Evolutionary conservation across 129 eudicot species (phyloP).

Genomic region (Pseudognaphalium luteoalbum): DNA sequence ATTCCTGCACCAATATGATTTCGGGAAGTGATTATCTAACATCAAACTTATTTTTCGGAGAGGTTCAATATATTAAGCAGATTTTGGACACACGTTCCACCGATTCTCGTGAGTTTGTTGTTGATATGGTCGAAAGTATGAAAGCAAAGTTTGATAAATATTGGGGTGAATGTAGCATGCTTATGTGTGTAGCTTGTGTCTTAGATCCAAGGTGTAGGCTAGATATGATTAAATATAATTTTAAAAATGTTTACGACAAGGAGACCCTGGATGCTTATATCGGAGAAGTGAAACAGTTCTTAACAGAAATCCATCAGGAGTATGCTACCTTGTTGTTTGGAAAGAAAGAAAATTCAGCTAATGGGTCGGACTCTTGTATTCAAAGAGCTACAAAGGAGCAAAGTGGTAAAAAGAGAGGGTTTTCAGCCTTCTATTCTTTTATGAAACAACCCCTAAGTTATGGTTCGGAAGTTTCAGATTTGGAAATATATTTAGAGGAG

Average conservation of each 20-base stretch:
- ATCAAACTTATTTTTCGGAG: too few species aligned
- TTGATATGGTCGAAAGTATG: neutral
- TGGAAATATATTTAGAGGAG: neutral
- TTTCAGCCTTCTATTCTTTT: neutral
- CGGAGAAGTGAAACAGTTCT: neutral
- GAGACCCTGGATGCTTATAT: neutral
- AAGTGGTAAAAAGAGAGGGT: neutral
- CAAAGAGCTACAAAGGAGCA: neutral
- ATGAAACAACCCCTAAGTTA: neutral
- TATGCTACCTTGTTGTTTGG: neutral
- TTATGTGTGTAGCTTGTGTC: neutral
- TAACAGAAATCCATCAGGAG: neutral
- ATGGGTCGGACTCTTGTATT: neutral
- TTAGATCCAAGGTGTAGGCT: neutral
- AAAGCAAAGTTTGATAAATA: neutral
- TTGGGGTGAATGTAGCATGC: neutral
- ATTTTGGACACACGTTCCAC: too few species aligned
- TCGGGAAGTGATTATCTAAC: too few species aligned
- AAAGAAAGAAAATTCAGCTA: neutral
- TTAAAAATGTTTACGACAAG: neutral
- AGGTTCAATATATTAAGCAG: too few species aligned
- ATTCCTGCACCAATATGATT: constrained; percentile 6
- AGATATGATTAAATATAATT: neutral
- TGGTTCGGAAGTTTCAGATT: neutral
- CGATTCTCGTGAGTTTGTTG: constrained; percentile 3